Evolutionary conservation across 2,329 filamentous ascomycete genomes (phyloP).

Genomic region (Dothiorella sarmentorum): DNA sequence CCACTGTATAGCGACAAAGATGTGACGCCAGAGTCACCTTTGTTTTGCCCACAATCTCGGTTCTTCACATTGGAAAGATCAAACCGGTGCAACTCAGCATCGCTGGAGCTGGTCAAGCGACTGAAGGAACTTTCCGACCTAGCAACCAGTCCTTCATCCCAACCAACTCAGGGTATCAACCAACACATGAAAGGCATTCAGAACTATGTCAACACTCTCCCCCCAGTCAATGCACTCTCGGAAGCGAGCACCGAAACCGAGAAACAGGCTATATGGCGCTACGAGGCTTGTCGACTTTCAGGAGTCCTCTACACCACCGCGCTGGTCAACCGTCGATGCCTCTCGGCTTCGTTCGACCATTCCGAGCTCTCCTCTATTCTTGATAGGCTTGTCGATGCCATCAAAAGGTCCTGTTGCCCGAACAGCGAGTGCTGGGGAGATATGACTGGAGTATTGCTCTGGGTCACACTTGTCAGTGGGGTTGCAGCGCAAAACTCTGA

Average conservation of each 20-base stretch:
- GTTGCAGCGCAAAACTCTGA: constrained; percentile 23
- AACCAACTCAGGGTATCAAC: neutral
- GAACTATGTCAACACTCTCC: neutral
- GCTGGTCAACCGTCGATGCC: constrained; percentile 26
- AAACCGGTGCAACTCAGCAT: constrained; percentile 19
- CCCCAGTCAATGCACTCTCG: constrained; percentile 19
- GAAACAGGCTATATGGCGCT: constrained; percentile 27
- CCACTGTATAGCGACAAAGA: neutral
- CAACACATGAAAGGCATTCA: neutral
- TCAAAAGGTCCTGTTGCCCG: constrained; percentile 32
- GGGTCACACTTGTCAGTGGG: constrained; percentile 33
- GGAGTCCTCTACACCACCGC: constrained; percentile 33
- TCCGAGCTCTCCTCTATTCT: constrained; percentile 27
- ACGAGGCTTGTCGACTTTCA: constrained; percentile 35
- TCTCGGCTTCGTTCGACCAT: constrained; percentile 25
- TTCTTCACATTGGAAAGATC: constrained; percentile 31
- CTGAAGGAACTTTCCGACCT: constrained; percentile 31
- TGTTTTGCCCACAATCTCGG: constrained; percentile 29
- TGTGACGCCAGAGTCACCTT: constrained; percentile 33
- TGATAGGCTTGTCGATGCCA: constrained; percentile 23
- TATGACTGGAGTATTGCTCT: constrained; percentile 37
- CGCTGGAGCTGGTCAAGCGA: constrained; percentile 28
- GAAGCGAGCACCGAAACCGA: constrained; percentile 19
- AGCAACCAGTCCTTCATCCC: constrained; percentile 24
- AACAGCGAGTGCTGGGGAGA: constrained; percentile 33